Base-by-base conservation (phyloP, 2,329 filamentous ascomycete genomes). In the Proliferodiscus dingleyae region DNA sequence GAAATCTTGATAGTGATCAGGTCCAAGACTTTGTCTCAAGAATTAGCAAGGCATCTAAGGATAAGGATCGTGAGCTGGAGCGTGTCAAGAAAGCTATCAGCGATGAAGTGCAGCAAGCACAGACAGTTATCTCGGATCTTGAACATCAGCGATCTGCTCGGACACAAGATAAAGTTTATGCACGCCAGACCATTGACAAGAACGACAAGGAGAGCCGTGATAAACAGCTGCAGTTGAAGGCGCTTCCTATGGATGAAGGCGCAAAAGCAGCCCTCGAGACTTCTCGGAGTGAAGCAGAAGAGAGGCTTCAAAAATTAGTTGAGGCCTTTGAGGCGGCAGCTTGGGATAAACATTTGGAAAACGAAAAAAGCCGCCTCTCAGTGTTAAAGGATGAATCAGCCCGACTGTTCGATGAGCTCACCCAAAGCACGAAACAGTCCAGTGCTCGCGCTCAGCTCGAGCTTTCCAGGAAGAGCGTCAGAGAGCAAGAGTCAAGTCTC, bases 181-280 rank as follows among this genome's bases (percentile, higher is more conserved):
- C 88, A 4, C 85, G 80, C 57, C 78, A 86, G 54, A 81, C 87
- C 37, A 89, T 95, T 49, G 70, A 72, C 1, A 68, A 73, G 5
- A 89, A 93, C 55, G 88, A 95, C 49, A 81, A 77, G 59, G 85
- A 85, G 43, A 79, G 83, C 5, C 68, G 67, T 3, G 68, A 71
- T 1, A 72, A 90, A 26, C 87, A 95, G 60, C 74, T 71, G 37
- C 80, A 85, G 24, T 71, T 89, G 24, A 76, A 84, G 56, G 71
- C 73, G n/a, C 83, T 98, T 45, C 77, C 85, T 28, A 76, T 90
- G 23, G 91, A 98, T 56, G 91, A 97, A 67, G 90, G 90, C 3
- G 79, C 80, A 24, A 87, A 88, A 63, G 85, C 86, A 21, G 73
- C 87, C 3, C 73, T 96, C 5, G 85, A 93, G 57, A 78, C 82